Conservation (phyloP, 768 basidiomycete species). For the Xerocomus brunneocitrinus region DNA sequence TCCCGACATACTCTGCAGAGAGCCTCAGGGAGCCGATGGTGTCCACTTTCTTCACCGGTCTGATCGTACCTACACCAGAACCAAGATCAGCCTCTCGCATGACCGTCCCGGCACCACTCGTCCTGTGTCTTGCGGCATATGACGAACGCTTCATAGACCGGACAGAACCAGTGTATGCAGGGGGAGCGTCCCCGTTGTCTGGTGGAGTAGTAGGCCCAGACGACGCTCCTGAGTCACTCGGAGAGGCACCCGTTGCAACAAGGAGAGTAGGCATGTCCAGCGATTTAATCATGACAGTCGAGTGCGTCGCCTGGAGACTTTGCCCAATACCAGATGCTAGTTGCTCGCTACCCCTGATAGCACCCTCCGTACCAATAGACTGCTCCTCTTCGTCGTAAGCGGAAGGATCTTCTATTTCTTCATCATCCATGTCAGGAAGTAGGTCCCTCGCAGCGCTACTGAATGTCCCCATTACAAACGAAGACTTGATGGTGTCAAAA, state of each 20-base stretch:
- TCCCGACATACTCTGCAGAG: constrained; percentile 81
- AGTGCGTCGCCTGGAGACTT: constrained; percentile 56
- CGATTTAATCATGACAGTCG: constrained; percentile 65
- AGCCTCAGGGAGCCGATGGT: constrained; percentile 67
- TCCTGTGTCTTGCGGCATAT: constrained; percentile 67
- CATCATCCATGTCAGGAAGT: constrained; percentile 55
- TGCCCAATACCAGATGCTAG: constrained; percentile 40
- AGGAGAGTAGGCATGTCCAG: constrained; percentile 38
- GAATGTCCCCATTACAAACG: constrained; percentile 73
- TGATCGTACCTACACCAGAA: constrained; percentile 83
- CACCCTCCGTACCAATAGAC: constrained; percentile 58
- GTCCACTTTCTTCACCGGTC: constrained; percentile 91
- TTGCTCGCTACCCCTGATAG: constrained; percentile 63
- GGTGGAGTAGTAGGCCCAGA: constrained; percentile 37
- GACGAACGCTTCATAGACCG: constrained; percentile 65
- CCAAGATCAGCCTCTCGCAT: constrained; percentile 82
- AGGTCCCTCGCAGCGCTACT: constrained; percentile 69
- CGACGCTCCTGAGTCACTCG: constrained; percentile 38
- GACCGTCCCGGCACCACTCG: constrained; percentile 63
- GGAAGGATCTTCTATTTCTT: constrained; percentile 42
- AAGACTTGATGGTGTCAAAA: constrained; percentile 80
- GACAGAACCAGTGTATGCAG: constrained; percentile 69
- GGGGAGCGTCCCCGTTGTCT: constrained; percentile 51
- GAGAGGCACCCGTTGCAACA: constrained; percentile 31
- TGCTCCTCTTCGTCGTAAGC: constrained; percentile 44